Evolutionary conservation across 2,329 filamentous ascomycete species (phyloP), one percentile per base, ranked within the genome.

Genomic region (Arthroderma sp.): DNA sequence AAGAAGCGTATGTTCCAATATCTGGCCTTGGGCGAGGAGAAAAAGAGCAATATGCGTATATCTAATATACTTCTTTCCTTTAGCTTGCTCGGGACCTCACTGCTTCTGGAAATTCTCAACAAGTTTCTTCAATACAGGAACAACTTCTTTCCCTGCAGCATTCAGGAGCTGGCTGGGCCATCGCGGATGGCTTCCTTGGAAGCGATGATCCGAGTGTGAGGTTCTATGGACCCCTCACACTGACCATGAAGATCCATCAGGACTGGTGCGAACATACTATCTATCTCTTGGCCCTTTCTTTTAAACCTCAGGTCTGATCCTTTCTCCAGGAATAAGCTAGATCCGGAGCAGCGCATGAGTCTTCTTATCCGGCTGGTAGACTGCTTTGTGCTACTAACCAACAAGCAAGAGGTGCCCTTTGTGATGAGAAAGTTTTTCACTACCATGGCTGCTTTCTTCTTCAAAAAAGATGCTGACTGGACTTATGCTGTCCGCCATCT

Each of bases 221-320:
- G 51, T 96, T 96, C 65, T 94, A 94, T 59, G 91, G 86, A 9
- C 89, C 88, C 29, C 72, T 95, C 48, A 96, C 89, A 0, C 82
- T 95, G 53, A 93, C 86, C 42, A 79, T 96, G 55, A 98, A 96
- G 66, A 77, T 96, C 47, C 95, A 96, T 60, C 82, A 81, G n/a
- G 86, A 91, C 58, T 86, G 80, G 82, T 83, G 67, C 51, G 70
- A 5, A 37, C 15, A 22, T 22, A 22, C 15, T 22, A 22, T 22
- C 15, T 22, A 22, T 22, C 15, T 22, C 15, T 3, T 22, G 15
- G 15, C 15, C 15, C 15, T 22, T 22, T 22, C 15, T 22, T 22
- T 22, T 22, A 22, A 22, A 22, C 15, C 15, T 22, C 9, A 22
- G 15, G 8, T 10, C 50, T 54, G 53, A 53, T 50, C 33, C 29